phyloP scores from a whole-genome alignment of 768 basidiomycete species.

The Collybia mongolica region DNA sequence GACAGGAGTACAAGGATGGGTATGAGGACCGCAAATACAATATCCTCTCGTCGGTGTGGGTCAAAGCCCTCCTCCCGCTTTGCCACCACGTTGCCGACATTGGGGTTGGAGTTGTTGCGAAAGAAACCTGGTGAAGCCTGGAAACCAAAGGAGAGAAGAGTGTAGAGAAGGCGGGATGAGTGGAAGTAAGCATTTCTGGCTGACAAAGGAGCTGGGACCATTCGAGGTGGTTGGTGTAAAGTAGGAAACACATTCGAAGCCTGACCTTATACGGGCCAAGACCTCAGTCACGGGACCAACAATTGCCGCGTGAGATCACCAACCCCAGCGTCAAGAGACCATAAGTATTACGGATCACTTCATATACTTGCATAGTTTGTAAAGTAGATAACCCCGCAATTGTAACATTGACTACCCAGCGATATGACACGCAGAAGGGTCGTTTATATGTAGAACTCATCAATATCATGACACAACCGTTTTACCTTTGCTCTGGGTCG shows the following conservation, averaged over 20 bases:
- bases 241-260: background rate
- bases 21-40: slow-evolving; percentile 29
- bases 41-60: slow-evolving; percentile 27
- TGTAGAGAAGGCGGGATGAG: slow-evolving; percentile 44
- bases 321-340: no score
- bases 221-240: slow-evolving; percentile 28
- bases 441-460: no score
- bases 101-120: slow-evolving; percentile 16
- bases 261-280: no score
- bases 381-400: no score
- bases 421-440: no score
- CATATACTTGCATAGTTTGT: no score
- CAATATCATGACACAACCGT: no score
- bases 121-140: slow-evolving; percentile 44
- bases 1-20: slow-evolving; percentile 81
- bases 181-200: slow-evolving; percentile 27
- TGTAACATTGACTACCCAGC: no score
- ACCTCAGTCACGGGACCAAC: no score
- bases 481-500: no score
- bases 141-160: slow-evolving; percentile 39
- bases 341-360: no score
- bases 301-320: no score
- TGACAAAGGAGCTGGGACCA: slow-evolving; percentile 41
- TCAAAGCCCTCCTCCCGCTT: slow-evolving; percentile 28
- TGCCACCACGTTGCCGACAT: slow-evolving; percentile 10